phyloP scores from a whole-genome alignment of 2,329 filamentous ascomycete species.

The Thermochaetoides dissita region DNA sequence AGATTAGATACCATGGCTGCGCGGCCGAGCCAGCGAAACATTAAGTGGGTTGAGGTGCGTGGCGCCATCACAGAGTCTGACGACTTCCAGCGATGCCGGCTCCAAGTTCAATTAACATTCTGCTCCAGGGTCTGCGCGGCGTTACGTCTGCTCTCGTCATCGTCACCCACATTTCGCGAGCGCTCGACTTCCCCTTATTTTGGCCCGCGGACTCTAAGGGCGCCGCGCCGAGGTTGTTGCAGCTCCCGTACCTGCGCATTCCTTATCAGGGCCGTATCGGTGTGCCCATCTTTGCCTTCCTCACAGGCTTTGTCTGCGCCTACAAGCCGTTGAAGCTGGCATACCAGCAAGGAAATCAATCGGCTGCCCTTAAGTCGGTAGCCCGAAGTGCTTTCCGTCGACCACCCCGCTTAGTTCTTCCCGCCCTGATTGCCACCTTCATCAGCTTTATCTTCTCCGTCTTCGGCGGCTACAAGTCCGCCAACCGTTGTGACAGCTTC shows the following conservation, averaged over 20 bases:
- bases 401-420: conserved; percentile 35
- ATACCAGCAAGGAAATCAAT: conserved; percentile 27
- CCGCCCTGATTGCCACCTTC: conserved; percentile 35
- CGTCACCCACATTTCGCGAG: conserved; percentile 36
- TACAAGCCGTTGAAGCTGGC: conserved; percentile 39
- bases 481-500: conserved; percentile 32
- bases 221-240: conserved; percentile 29
- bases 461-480: conserved; percentile 32
- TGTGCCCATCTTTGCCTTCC: conserved; percentile 41
- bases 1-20: conserved; percentile 3
- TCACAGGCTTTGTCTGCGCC: conserved; percentile 42
- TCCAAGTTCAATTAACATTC: not conserved
- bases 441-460: conserved; percentile 36
- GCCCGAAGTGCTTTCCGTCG: conserved; percentile 40
- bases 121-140: conserved; percentile 32
- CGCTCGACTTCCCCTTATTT: conserved; percentile 37
- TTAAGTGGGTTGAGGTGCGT: conserved; percentile 21
- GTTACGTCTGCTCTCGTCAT: conserved; percentile 39
- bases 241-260: conserved; percentile 39
- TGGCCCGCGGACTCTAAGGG: conserved; percentile 30
- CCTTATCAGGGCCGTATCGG: conserved; percentile 39
- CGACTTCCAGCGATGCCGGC: not conserved
- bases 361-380: conserved; percentile 31
- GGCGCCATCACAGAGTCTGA: not conserved
- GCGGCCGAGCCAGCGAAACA: conserved; percentile 15